Base-by-base conservation (phyloP, 2,329 filamentous ascomycete genomes). In the Aspergillus alliaceus region DNA sequence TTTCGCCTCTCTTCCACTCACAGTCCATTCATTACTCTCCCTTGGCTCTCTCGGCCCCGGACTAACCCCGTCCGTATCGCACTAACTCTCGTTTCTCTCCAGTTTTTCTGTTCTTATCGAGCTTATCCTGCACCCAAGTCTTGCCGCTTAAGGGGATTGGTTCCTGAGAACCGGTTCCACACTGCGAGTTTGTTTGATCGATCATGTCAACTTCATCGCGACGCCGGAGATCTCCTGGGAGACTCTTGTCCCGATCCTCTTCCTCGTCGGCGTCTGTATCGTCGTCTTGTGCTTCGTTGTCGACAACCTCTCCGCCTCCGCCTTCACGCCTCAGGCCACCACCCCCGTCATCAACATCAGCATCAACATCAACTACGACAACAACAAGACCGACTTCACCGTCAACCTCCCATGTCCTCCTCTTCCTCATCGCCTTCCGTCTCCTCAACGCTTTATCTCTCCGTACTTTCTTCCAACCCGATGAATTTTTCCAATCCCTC, bases 401-500 rank as follows among this genome's bases (percentile, higher is more conserved):
- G n/a, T n/a, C n/a, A 44, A 55, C 61, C 51, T 37, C 54, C 35
- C 4, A 39, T 47, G 61, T 78, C 56, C 66, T 79, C 53, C 66
- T 78, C 22, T 72, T 72, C 53, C 70, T 81, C 18, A 49, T 97
- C 64, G 80, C 85, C 39, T 84, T 96, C 61, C 90, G 95, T 54
- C 82, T 93, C 62, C 73, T 90, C 72, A 96, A 96, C 77, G 87
- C 91, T 31, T 81, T 95, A 66, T 86, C 82, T 60, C 80, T 96
- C 56, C 81, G 85, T 63, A 98, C 95, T 20, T 99, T 97, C 74
- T 99, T 99, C 78, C 95, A 99, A 75, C 95, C 95, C 27, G 95
- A 99, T 79, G 95, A 99, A 75, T 98, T 91, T 79, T 99, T 95
- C 70, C 95, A 99, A 72, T 90, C 92, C 1, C 84, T 98, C 44